Evolutionary conservation across 768 basidiomycete species (phyloP).

Genomic region (Lactarius pseudohatsudake): DNA sequence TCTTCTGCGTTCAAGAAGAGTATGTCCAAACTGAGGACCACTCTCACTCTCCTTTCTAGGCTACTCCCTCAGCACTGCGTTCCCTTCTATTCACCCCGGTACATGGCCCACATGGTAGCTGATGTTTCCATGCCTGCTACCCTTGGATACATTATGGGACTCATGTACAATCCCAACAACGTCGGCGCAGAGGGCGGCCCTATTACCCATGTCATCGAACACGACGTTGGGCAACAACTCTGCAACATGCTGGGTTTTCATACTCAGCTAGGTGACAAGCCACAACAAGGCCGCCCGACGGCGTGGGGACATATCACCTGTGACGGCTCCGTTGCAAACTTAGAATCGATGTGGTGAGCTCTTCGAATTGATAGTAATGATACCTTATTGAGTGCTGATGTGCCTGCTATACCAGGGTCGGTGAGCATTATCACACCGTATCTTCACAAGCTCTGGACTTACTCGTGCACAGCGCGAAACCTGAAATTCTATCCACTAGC

Average conservation of each 20-base stretch:
- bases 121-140: slow-evolving; percentile 37
- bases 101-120: slow-evolving; percentile 42
- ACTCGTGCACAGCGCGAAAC: slow-evolving; percentile 40
- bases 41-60: slow-evolving; percentile 25
- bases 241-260: slow-evolving; percentile 44
- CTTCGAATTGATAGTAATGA: not conserved
- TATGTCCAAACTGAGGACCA: slow-evolving; percentile 30
- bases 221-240: slow-evolving; percentile 41
- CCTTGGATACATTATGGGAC: slow-evolving; percentile 32
- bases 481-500: slow-evolving; percentile 49
- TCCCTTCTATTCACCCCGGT: slow-evolving; percentile 44
- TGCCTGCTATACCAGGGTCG: slow-evolving; percentile 16
- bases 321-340: slow-evolving; percentile 46
- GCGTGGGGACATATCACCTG: slow-evolving; percentile 47
- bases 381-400: not conserved
- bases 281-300: slow-evolving; percentile 8
- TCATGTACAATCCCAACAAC: slow-evolving; percentile 46
- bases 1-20: slow-evolving; percentile 31
- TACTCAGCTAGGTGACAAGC: slow-evolving; percentile 12
- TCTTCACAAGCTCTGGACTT: not conserved
- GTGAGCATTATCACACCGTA: slow-evolving; percentile 12
- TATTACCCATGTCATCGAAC: slow-evolving; percentile 41
- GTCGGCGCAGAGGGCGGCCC: slow-evolving; percentile 44
- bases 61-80: slow-evolving; percentile 37
- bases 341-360: slow-evolving; percentile 47